A percentile compares a stretch with the other conserved stretches of the same genome.
These are phyloP conservation scores for Backusella westeae DNA, from an alignment of 192 early-diverging fungal genomes.

Conservation along the genomic window DNA sequence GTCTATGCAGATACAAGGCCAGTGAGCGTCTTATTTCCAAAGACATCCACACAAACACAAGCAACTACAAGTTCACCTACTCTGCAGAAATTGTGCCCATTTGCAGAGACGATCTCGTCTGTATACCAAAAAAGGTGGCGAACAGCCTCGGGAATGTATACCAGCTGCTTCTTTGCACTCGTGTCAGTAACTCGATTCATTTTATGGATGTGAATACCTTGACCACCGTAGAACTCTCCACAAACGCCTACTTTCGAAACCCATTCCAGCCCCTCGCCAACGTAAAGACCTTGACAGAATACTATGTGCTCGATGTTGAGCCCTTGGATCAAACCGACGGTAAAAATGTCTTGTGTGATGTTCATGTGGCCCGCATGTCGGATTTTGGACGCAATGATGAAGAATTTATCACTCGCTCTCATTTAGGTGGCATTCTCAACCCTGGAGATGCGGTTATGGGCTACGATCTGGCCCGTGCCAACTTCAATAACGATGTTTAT, in stretches of 20 bases:
- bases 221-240: constrained; percentile 68
- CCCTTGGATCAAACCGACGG: constrained; percentile 72
- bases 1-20: constrained; percentile 64
- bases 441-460: constrained; percentile 91
- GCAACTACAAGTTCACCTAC: constrained; percentile 96
- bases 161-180: constrained; percentile 80
- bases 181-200: constrained; percentile 84
- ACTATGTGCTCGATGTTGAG: constrained; percentile 93
- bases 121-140: constrained; percentile 82
- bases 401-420: constrained; percentile 84
- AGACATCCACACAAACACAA: constrained; percentile 87
- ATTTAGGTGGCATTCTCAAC: constrained; percentile 88
- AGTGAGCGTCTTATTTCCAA: constrained; percentile 96
- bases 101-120: constrained; percentile 95
- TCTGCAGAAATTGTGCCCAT: constrained; percentile 95
- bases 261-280: constrained; percentile 77
- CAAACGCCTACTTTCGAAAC: constrained; percentile 77
- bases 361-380: constrained; percentile 76
- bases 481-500: constrained; percentile 90
- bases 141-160: constrained; percentile 81
- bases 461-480: constrained; percentile 83
- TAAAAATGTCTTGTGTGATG: constrained; percentile 82
- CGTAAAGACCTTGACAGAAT: constrained; percentile 82
- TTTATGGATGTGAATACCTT: constrained; percentile 88
- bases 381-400: constrained; percentile 86